These are phyloP conservation scores for Fusarium sp. DNA, from an alignment of 2,329 filamentous ascomycete genomes.

Conservation along the genomic window DNA sequence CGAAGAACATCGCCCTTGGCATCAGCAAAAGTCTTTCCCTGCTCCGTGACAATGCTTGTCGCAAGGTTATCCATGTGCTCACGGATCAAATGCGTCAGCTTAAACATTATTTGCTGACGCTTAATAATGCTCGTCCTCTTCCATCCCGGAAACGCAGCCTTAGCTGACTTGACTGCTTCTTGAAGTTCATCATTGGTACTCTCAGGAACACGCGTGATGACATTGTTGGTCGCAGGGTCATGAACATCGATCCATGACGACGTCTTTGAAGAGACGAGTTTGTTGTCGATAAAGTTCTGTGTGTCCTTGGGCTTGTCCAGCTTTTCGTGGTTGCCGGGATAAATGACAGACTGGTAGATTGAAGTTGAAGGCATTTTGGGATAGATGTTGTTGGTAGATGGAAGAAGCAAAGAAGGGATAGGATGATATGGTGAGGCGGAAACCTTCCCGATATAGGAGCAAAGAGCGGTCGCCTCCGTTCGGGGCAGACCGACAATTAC, in stretches of 20 bases:
- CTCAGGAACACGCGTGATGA: constrained; percentile 80
- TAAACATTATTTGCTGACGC: constrained; percentile 81
- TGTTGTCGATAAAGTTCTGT: constrained; percentile 78
- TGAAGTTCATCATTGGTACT: constrained; percentile 75
- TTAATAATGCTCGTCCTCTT: constrained; percentile 71
- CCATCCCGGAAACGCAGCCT: constrained; percentile 76
- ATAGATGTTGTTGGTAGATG: not conserved
- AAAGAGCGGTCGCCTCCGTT: constrained; percentile 25
- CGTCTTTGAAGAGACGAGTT: constrained; percentile 70
- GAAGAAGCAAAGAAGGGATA: not conserved
- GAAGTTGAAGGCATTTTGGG: constrained; percentile 26
- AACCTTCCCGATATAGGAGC: constrained; percentile 17
- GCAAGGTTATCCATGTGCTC: constrained; percentile 81
- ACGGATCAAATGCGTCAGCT: constrained; percentile 75
- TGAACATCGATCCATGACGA: constrained; percentile 76
- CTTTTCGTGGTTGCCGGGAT: constrained; percentile 40
- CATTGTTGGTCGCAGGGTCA: constrained; percentile 82
- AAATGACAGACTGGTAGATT: constrained; percentile 28
- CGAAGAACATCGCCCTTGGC: constrained; percentile 78
- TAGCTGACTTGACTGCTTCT: constrained; percentile 74
- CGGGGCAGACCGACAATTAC: constrained; percentile 30
- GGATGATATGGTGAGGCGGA: constrained; percentile 9
- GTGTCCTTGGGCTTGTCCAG: constrained; percentile 59
- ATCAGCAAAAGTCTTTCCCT: constrained; percentile 82
- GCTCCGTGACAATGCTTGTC: constrained; percentile 79